Conservation (phyloP, 768 basidiomycete genomes). For the Pholiota conissans region DNA sequence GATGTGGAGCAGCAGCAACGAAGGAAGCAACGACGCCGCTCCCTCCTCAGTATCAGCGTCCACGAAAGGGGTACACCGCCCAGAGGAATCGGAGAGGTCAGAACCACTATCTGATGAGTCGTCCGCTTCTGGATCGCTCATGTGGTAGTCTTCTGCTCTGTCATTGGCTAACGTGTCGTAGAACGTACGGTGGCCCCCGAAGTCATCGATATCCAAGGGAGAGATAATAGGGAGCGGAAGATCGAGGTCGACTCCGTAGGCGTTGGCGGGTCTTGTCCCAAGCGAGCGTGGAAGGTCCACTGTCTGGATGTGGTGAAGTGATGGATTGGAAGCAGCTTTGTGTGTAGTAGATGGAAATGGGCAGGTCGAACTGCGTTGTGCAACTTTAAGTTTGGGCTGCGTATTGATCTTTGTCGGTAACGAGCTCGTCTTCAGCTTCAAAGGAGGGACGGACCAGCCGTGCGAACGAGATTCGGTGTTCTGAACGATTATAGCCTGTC, state of each 20-base stretch:
- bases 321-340: neutral
- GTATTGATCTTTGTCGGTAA: neutral
- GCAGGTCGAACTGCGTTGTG: neutral
- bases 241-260: neutral
- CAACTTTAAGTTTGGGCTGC: neutral
- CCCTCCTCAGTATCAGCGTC: neutral
- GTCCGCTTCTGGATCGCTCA: neutral
- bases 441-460: neutral
- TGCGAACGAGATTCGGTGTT: neutral
- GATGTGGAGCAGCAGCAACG: neutral
- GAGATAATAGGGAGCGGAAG: neutral
- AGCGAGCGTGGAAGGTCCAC: neutral
- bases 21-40: neutral
- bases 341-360: neutral
- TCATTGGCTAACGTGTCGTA: neutral
- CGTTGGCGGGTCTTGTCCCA: neutral
- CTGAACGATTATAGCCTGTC: neutral
- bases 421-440: neutral
- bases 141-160: neutral
- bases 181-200: neutral
- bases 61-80: neutral
- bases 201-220: neutral
- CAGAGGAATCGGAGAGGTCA: neutral
- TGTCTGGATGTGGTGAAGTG: neutral
- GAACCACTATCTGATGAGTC: neutral